Evolutionary conservation across 208 protist genomes (phyloP).

Genomic region (Leishmania amazonensis): DNA sequence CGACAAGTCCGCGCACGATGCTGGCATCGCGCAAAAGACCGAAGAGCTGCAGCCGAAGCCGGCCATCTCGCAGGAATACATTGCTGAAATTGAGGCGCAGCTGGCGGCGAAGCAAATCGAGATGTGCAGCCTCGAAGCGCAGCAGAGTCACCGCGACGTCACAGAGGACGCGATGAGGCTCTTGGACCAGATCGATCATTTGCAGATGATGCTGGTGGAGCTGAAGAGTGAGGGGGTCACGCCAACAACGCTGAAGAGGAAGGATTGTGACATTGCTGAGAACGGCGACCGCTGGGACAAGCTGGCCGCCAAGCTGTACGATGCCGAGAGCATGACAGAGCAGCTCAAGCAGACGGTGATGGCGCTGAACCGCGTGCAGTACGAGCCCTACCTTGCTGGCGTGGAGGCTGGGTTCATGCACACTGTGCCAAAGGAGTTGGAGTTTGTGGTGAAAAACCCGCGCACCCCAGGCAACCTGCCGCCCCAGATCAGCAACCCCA

Average conservation of each 20-base stretch:
- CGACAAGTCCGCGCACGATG: constrained; percentile 75
- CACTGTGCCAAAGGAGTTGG: constrained; percentile 75
- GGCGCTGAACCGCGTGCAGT: constrained; percentile 82
- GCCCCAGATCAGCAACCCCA: constrained; percentile 21
- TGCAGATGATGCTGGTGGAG: constrained; percentile 57
- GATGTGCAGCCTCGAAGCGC: constrained; percentile 65
- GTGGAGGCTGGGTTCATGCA: constrained; percentile 73
- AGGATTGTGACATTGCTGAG: constrained; percentile 32
- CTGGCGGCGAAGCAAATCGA: constrained; percentile 45
- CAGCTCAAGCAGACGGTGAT: constrained; percentile 70
- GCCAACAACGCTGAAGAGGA: constrained; percentile 5
- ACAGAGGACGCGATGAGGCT: constrained; percentile 77
- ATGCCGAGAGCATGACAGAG: constrained; percentile 69
- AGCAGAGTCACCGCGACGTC: constrained; percentile 74
- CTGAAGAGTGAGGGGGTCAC: constrained; percentile 36
- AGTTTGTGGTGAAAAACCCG: constrained; percentile 78
- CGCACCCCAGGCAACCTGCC: constrained; percentile 49
- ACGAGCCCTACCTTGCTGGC: constrained; percentile 81
- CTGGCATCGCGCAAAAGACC: constrained; percentile 63
- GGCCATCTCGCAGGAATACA: constrained; percentile 33
- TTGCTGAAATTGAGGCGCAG: constrained; percentile 66
- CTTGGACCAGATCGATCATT: constrained; percentile 66
- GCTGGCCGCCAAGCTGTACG: constrained; percentile 73
- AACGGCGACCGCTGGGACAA: constrained; percentile 80
- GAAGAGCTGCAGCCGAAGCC: constrained; percentile 19